These are phyloP conservation scores for Mycena floridula DNA, from an alignment of 768 basidiomycete species.

Conservation along the genomic window DNA sequence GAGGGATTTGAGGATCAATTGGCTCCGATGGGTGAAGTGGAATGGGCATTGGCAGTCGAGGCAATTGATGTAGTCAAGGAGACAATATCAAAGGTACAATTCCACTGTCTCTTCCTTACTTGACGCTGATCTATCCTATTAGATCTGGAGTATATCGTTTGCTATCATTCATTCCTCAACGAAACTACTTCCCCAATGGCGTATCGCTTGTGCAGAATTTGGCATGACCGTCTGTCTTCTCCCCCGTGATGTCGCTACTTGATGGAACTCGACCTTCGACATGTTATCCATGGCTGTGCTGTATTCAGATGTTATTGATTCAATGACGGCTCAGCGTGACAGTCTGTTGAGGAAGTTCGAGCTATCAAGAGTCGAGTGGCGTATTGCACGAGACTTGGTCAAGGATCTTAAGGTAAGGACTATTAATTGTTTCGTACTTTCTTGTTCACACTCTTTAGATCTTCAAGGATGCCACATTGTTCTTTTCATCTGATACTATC, in stretches of 20 bases:
- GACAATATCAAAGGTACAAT: neutral
- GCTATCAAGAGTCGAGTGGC: conserved; percentile 16
- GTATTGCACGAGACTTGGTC: conserved; percentile 12
- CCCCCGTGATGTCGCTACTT: conserved; percentile 17
- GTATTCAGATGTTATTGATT: conserved; percentile 15
- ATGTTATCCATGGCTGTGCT: conserved; percentile 18
- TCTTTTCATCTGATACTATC: neutral
- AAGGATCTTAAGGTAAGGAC: conserved; percentile 11
- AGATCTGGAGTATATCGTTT: conserved; percentile 16
- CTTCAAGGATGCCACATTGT: conserved; percentile 15
- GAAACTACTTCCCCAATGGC: conserved; percentile 16
- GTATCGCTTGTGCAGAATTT: neutral
- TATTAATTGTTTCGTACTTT: neutral
- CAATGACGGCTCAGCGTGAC: conserved; percentile 8
- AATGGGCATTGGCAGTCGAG: neutral
- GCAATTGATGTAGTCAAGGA: neutral
- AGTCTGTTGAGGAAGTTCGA: conserved; percentile 10
- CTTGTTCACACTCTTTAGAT: conserved; percentile 7
- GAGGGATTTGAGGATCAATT: neutral
- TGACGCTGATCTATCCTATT: neutral
- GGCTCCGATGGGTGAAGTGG: neutral
- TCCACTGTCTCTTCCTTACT: neutral
- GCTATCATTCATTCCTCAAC: conserved; percentile 17
- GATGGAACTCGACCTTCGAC: conserved; percentile 22
- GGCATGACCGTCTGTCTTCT: conserved; percentile 1